Evolutionary conservation across 306 rosid species (phyloP), one percentile per base, ranked within the genome.

Genomic region (Glycine latifolia): DNA sequence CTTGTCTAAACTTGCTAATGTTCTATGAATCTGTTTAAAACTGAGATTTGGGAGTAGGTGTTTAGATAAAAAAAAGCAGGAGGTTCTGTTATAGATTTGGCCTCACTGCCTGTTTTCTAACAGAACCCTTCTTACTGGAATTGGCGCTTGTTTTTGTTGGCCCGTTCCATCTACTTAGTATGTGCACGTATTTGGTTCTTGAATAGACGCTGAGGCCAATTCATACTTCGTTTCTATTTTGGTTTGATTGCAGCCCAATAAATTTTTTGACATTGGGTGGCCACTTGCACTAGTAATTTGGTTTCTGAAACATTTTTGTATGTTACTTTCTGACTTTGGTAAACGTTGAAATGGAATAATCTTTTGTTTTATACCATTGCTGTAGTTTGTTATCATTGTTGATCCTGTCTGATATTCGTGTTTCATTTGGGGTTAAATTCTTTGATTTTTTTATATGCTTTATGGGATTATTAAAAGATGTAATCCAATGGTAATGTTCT

Each of bases 71-170:
- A 47, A 77, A 68, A 78, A 47, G 72, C 77, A 26, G 84, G 80
- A 58, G 79, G 49, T 77, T 70, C 78, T 73, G 91, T 84, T 68
- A 77, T 73, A 81, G 80, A 83, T 46, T 84, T 44, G 67, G 85
- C 84, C 17, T 54, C 46, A 33, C 82, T 76, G 67, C 86, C 85
- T 70, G 56, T 79, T 84, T 26, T 72, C 87, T 79, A 33, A 70
- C 87, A 84, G 86, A 78, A 76, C 87, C 87, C 87, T 79, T 84
- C 95, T 72, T 79, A 49, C 83, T 79, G 94, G 91, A 87, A 85
- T 78, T 65, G 92, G 94, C 75, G 79, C 77, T 84, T 80, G 87
- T 91, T 90, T 91, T 90, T 87, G 81, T 81, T 31, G 86, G 94
- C 87, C 87, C 10, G 41, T 90, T 90, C 90, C 94, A 67, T 71